Evolutionary conservation across 768 basidiomycete genomes (phyloP).

Genomic region (Phaeolepiota aurea): DNA sequence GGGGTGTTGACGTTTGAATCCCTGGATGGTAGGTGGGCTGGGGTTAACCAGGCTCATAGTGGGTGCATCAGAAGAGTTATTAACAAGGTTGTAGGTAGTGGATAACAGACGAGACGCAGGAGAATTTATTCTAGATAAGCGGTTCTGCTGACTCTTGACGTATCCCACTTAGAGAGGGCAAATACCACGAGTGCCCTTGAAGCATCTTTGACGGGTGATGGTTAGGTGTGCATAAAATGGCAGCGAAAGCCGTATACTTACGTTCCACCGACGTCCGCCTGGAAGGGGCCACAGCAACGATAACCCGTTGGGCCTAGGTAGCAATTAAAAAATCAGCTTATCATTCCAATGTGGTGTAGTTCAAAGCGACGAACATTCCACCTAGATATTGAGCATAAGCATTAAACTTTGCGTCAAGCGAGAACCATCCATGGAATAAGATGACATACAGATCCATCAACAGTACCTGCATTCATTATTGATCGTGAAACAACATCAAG

Average conservation of each 20-base stretch:
- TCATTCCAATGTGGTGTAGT: no score
- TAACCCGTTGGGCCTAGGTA: conserved; percentile 5
- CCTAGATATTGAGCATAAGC: not conserved
- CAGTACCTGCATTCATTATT: not conserved
- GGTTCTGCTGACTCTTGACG: no score
- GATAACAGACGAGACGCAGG: no score
- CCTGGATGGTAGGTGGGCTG: no score
- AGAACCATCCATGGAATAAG: not conserved
- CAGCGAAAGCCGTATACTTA: conserved; percentile 1
- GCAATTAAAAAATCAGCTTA: not conserved
- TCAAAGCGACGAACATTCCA: not conserved
- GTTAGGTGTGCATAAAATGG: not conserved
- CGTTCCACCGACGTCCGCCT: conserved; percentile 2
- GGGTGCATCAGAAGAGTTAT: no score
- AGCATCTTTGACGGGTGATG: conserved; percentile 2
- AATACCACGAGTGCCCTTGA: conserved; percentile 3
- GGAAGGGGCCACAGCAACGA: conserved; percentile 7
- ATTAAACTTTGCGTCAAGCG: not conserved
- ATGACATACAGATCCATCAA: not conserved
- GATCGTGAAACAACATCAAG: not conserved
- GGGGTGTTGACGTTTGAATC: no score
- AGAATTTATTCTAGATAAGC: no score
- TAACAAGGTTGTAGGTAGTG: no score
- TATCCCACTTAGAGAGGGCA: conserved; percentile 5
- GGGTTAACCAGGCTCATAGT: no score